Evolutionary conservation across 2,329 filamentous ascomycete species (phyloP).

Genomic region (Lecanicillium sp.): DNA sequence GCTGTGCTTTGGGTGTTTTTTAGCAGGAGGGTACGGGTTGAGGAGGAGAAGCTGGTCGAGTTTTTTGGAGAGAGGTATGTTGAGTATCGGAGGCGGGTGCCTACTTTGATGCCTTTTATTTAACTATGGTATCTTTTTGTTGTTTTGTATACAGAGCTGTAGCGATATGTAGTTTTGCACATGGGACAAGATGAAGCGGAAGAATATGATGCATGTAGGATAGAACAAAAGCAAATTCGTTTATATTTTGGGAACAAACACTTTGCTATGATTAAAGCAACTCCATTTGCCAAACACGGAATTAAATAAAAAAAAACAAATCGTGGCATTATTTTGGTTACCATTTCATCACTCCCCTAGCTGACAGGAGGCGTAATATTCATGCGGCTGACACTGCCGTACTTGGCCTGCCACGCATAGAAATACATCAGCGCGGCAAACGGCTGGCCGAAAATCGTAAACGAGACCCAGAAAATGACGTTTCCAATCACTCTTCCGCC

Average conservation of each 20-base stretch:
- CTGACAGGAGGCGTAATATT: no score
- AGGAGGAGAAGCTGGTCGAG: conserved; percentile 67
- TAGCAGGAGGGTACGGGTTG: conserved; percentile 58
- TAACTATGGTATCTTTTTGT: not conserved
- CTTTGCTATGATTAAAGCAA: no score
- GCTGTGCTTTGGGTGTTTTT: conserved; percentile 84
- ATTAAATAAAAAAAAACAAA: no score
- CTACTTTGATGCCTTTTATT: conserved; percentile 70
- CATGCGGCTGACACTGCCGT: conserved; percentile 64
- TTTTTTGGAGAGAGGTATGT: conserved; percentile 85
- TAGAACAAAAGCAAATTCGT: no score
- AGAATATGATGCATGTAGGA: no score
- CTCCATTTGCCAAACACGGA: no score
- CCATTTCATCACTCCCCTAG: no score
- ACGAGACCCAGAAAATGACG: conserved; percentile 91
- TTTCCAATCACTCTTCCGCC: conserved; percentile 79
- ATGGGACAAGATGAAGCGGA: no score
- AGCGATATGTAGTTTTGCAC: no score
- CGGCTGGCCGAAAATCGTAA: conserved; percentile 91
- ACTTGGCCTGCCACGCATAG: conserved; percentile 97
- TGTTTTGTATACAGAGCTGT: no score
- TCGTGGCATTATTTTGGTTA: no score
- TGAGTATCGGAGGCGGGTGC: conserved; percentile 61
- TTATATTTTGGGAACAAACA: no score
- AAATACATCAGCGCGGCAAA: conserved; percentile 90